A percentile compares a stretch with the other conserved stretches of the same genome.
phyloP scores from a whole-genome alignment of 257 asterid species.

The Jacaranda copaia region DNA sequence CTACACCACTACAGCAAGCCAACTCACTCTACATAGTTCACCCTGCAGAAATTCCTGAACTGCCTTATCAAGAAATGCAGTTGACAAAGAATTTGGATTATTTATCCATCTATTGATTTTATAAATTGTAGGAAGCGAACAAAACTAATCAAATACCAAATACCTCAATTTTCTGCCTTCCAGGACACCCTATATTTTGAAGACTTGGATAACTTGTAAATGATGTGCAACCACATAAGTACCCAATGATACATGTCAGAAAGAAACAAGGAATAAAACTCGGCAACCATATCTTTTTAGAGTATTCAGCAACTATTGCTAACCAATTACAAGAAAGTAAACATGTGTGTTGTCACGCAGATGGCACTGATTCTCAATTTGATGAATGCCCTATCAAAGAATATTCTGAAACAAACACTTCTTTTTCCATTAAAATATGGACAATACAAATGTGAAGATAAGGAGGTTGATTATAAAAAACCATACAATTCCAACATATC shows the following conservation, averaged over 20 bases:
- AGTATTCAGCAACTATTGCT: conserved; percentile 7
- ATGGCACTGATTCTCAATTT: conserved; percentile 27
- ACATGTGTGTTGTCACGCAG: conserved; percentile 5
- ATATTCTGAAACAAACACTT: conserved; percentile 33
- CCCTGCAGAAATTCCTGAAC: background rate
- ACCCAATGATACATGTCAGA: conserved; percentile 13
- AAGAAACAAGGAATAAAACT: conserved; percentile 7
- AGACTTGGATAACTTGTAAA: conserved; percentile 10
- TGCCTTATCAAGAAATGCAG: conserved; percentile 18
- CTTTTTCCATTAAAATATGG: background rate
- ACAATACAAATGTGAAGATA: conserved; percentile 3
- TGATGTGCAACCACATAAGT: conserved; percentile 11
- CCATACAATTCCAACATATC: background rate
- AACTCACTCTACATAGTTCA: background rate
- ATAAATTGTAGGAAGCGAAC: background rate
- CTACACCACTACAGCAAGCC: background rate
- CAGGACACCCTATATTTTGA: conserved; percentile 15
- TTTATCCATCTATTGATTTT: background rate
- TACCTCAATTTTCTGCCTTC: background rate
- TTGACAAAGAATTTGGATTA: background rate
- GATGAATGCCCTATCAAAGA: conserved; percentile 3
- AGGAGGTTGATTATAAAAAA: conserved; percentile 7
- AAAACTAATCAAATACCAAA: conserved; percentile 7
- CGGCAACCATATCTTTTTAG: background rate
- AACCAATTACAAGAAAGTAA: conserved; percentile 13